Evolutionary conservation across 208 protist species (phyloP).

Genomic region (Polymyxa betae): DNA sequence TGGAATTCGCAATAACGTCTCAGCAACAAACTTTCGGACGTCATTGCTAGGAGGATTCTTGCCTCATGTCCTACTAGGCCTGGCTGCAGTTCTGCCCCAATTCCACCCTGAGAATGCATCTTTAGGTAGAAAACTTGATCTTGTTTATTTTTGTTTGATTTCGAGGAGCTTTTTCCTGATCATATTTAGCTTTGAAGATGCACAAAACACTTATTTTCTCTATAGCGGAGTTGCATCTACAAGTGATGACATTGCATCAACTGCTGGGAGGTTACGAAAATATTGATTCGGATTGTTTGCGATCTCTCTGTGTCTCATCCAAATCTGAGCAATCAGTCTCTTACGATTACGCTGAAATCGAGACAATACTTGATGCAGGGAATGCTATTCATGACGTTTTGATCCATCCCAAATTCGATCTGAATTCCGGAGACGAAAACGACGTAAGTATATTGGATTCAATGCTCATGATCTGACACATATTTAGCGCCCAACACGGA

Average conservation of each 20-base stretch:
- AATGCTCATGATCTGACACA: too few species aligned
- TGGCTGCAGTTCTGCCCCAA: background rate
- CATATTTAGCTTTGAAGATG: background rate
- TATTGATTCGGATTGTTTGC: background rate
- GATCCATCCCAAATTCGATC: background rate
- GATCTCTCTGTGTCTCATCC: background rate
- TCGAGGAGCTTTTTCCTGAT: too few species aligned
- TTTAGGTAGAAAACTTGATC: too few species aligned
- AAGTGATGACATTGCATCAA: background rate
- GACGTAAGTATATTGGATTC: too few species aligned
- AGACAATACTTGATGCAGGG: constrained; percentile 11
- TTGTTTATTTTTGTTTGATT: too few species aligned
- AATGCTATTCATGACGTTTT: constrained; percentile 15
- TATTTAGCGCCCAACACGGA: too few species aligned
- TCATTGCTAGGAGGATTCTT: background rate
- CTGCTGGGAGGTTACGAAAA: constrained; percentile 11
- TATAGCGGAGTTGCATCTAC: background rate
- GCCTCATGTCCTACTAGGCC: constrained; percentile 30
- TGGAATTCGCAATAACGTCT: background rate
- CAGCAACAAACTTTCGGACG: background rate
- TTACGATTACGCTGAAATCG: constrained; percentile 3
- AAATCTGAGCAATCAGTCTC: constrained; percentile 6
- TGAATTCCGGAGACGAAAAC: background rate
- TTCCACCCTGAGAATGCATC: constrained; percentile 34
- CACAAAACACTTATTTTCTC: background rate